Evolutionary conservation across 768 basidiomycete genomes (phyloP), one percentile per base, ranked within the genome.

Genomic region (Suillus hirtellus): DNA sequence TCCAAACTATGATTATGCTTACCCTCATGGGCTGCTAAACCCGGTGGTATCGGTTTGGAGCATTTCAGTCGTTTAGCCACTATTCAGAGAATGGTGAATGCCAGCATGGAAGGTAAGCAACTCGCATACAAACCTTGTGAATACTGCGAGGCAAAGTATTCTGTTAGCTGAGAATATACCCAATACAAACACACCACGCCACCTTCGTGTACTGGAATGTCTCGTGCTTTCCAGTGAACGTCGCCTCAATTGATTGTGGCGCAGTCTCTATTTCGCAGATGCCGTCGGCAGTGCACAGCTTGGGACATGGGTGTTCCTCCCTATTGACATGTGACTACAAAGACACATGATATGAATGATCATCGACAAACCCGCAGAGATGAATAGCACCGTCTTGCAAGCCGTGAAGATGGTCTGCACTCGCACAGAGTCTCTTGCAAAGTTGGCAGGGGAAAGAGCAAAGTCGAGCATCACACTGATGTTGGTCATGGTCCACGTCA

Each of bases 181-280:
- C 9, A n/a, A 15, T n/a, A 60, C 5, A 14, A 0, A 24, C n/a
- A 37, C 11, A 34, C 34, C 34, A 35, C 61, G 69, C 38, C 60
- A 84, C 87, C 78, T 88, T 88, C 0, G 88, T 89, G 55, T 85
- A 89, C 67, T 84, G 81, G 66, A 87, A 89, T 1, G 81, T 85
- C 63, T 86, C 84, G 59, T 87, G 83, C 62, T 71, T 76, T 0
- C 87, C 88, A 0, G 80, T 82, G 65, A 88, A 89, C 0, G 85
- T 87, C 4, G 86, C 84, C 67, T 87, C 83, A 37, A 89, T 80
- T 0, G 86, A 83, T 59, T 83, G 81, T 1, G 87, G 87, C 0
- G 80, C 76, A 0, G 82, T 85, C 59, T 87, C 81, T 14, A 88
- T 87, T 52, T 86, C 78, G 61, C 87, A 88, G 17, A 82, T 83